Base-by-base conservation (phyloP, 805 yeast genomes). In the Wickerhamiella occidentalis region DNA sequence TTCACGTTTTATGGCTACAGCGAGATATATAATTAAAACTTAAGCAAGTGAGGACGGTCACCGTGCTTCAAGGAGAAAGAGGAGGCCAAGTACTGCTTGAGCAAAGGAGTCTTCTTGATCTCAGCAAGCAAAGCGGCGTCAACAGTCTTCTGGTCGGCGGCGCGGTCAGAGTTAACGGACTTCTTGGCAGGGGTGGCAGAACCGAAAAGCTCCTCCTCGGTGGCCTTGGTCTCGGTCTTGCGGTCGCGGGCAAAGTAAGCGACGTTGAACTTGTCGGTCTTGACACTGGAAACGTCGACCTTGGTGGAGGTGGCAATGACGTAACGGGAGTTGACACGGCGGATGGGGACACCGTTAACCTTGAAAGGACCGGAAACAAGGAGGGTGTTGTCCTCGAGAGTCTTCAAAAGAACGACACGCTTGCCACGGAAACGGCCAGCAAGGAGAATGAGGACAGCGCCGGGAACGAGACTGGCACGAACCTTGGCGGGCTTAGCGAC, bases 391-490 rank as follows among this genome's bases (percentile, higher is more conserved):
- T 92, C 97, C 76, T 87, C 95, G 69, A 92, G 80, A 73, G 82
- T 75, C 82, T 90, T 90, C 72, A 90, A 82, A 83, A 83, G 84
- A 60, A 90, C 97, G 65, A 92, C 98, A 78, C 97, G 88, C 85
- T 90, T 92, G 73, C 98, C 98, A 76, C 98, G 85, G 94, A 87
- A 90, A 76, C 96, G 86, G 71, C 98, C 98, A 67, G 97, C 96
- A 70, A 90, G 80, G 72, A 90, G 76, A 73, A 90, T 90, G 71
- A 92, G 78, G 63, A 90, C 96, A 68, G 96, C 84, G 72, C 98
- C 98, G 74, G 96, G 96, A 62, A 84, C 94, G 68, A 90, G 78
- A 58, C 96, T 83, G 67, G 94, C 78, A 75, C 97, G 87, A 73
- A 92, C 79, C 75, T 84, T 84, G 75, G 86, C 92, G 68, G 96